These are phyloP conservation scores for Diaporthe australafricana DNA, from an alignment of 2,329 filamentous ascomycete genomes.

Conservation along the genomic window DNA sequence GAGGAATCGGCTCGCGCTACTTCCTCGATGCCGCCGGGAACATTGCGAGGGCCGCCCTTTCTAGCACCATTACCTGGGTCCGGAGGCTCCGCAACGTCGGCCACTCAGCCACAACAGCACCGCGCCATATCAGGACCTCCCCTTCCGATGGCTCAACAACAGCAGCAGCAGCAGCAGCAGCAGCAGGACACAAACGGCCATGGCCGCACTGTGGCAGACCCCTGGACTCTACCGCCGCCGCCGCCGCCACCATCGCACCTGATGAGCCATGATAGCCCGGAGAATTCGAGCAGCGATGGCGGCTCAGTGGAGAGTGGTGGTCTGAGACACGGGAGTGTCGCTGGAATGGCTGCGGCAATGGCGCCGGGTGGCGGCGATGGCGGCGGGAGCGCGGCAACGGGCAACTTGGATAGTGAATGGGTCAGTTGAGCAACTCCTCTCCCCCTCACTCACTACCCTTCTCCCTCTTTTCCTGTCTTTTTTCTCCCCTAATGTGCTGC, in stretches of 20 bases:
- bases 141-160: conserved; percentile 31
- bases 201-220: conserved; percentile 56
- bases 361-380: neutral
- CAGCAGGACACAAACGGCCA: conserved; percentile 35
- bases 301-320: conserved; percentile 46
- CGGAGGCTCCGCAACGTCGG: neutral
- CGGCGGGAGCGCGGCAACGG: neutral
- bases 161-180: conserved; percentile 38
- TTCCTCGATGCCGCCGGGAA: neutral
- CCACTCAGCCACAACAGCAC: neutral
- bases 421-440: conserved; percentile 4
- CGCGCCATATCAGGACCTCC: conserved; percentile 4
- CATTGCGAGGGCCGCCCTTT: neutral
- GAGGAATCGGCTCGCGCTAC: neutral
- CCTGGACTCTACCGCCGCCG: conserved; percentile 56
- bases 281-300: conserved; percentile 54
- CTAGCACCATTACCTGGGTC: neutral
- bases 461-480: neutral
- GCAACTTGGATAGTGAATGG: conserved; percentile 28
- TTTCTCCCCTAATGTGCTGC: too few species aligned
- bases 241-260: conserved; percentile 54
- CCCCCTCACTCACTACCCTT: neutral
- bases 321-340: conserved; percentile 23
- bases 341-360: conserved; percentile 17
- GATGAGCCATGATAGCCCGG: conserved; percentile 53